Conservation (phyloP, 2,329 filamentous ascomycete species). For the Meredithiella fracta region DNA sequence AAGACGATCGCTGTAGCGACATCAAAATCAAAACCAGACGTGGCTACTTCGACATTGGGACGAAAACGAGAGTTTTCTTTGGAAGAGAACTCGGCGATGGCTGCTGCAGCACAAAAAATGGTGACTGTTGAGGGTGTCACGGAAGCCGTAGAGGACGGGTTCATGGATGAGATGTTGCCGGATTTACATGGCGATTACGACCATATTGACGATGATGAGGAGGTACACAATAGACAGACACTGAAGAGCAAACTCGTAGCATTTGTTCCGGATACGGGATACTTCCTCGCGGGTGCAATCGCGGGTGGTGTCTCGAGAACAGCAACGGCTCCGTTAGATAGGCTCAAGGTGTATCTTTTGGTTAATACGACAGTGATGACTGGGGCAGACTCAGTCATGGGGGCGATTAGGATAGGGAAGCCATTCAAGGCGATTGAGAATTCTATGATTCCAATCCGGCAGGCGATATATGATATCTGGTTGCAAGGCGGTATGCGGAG, state of each 20-base stretch:
- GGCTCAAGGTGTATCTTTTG: conserved; percentile 92
- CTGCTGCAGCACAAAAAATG: not conserved
- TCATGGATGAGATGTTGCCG: no score
- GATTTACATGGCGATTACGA: not conserved
- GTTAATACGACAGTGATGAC: conserved; percentile 51
- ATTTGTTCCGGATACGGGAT: conserved; percentile 78
- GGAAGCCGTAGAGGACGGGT: not conserved
- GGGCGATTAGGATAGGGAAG: conserved; percentile 54
- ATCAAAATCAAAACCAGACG: not conserved
- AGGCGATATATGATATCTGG: conserved; percentile 20
- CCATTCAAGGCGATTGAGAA: conserved; percentile 47
- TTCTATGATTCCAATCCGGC: conserved; percentile 65
- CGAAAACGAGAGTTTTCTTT: conserved; percentile 5
- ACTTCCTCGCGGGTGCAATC: conserved; percentile 89
- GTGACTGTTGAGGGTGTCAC: not conserved
- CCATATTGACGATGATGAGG: not conserved
- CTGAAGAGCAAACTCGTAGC: conserved; percentile 35
- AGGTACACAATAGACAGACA: conserved; percentile 2
- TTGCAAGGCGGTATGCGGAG: conserved; percentile 8
- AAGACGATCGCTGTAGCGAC: not conserved
- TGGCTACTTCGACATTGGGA: not conserved
- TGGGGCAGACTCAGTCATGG: conserved; percentile 36
- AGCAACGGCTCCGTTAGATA: conserved; percentile 87
- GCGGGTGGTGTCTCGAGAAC: conserved; percentile 91
- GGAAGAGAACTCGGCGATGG: not conserved